Evolutionary conservation across 1,139 yeast species (phyloP), one percentile per base, ranked within the genome.

Genomic region (Hansenula anomala): DNA sequence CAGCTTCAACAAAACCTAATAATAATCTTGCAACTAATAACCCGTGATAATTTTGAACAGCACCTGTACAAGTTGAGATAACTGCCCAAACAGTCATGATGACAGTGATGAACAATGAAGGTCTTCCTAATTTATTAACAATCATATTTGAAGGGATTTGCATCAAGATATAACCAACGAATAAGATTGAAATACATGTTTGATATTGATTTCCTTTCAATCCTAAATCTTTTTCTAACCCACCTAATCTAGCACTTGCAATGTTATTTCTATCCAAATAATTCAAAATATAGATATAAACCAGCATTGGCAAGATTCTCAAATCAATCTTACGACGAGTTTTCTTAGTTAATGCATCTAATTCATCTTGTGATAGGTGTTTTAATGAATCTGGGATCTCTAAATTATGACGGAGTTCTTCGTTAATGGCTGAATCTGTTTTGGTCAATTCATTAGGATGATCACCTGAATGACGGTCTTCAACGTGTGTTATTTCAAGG

Each of bases 191-290:
- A 45, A 75, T 68, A 51, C 71, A 63, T 7, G 78, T 72, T 54
- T 75, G 76, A 52, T 73, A 77, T 53, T 77, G 71, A 35, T 62
- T 56, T 4, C 77, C 73, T 15, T 58, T 51, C 42, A 78, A 59
- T 15, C 69, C 63, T 36, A 78, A 61, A 46, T 76, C 82, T 31
- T 65, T 63, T 55, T 73, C 78, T 41, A 78, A 59, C 5, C 75
- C 74, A 36, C 78, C 80, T 32, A 75, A 60, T 49, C 78, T 66
- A 2, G 83, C 83, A 40, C 75, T 67, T n/a, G 80, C 80, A 45
- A 78, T 71, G 47, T 75, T 75, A 48, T 74, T 73, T 49, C 82
- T 59, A 55, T 78, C 84, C 47, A 78, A 59, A 51, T 75, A 75
- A 54, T 75, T 75, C 49, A 78, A 65, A 44, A 78, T 71, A 51